phyloP scores from a whole-genome alignment of 2,329 filamentous ascomycete genomes.

The Lasiodiplodia gonubiensis region DNA sequence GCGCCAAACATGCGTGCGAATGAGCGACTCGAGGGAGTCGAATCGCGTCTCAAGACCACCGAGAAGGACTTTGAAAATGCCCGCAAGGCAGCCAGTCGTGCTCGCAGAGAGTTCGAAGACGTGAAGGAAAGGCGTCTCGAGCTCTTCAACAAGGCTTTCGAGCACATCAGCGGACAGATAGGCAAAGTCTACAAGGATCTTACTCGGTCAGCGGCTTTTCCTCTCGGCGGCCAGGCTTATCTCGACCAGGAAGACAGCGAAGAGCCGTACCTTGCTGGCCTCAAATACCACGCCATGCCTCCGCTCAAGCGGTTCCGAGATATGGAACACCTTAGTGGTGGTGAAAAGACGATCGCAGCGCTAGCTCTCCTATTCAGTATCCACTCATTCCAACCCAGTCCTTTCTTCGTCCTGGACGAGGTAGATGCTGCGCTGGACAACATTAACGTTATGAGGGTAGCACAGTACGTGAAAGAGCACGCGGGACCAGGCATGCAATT shows the following conservation, averaged over 20 bases:
- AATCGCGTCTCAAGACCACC: slow-evolving; percentile 79
- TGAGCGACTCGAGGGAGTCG: slow-evolving; percentile 85
- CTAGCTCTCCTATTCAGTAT: slow-evolving; percentile 96
- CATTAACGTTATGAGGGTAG: slow-evolving; percentile 93
- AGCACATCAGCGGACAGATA: slow-evolving; percentile 94
- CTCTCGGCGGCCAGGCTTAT: slow-evolving; percentile 86
- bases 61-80: slow-evolving; percentile 91
- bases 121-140: slow-evolving; percentile 84
- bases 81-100: slow-evolving; percentile 72
- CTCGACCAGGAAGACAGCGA: slow-evolving; percentile 96
- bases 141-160: slow-evolving; percentile 93
- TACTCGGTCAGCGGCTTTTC: slow-evolving; percentile 87
- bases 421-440: slow-evolving; percentile 98
- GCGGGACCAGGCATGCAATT: slow-evolving; percentile 98
- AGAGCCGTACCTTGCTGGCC: slow-evolving; percentile 91
- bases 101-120: slow-evolving; percentile 82
- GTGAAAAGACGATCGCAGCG: slow-evolving; percentile 98
- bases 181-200: slow-evolving; percentile 93
- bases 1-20: slow-evolving; percentile 96
- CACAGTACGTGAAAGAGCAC: slow-evolving; percentile 94
- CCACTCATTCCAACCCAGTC: slow-evolving; percentile 91
- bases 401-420: slow-evolving; percentile 98
- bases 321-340: slow-evolving; percentile 97
- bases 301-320: slow-evolving; percentile 97
- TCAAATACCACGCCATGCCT: slow-evolving; percentile 99